phyloP scores from a whole-genome alignment of 2,329 filamentous ascomycete species.

The Aspergillus floridensis region DNA sequence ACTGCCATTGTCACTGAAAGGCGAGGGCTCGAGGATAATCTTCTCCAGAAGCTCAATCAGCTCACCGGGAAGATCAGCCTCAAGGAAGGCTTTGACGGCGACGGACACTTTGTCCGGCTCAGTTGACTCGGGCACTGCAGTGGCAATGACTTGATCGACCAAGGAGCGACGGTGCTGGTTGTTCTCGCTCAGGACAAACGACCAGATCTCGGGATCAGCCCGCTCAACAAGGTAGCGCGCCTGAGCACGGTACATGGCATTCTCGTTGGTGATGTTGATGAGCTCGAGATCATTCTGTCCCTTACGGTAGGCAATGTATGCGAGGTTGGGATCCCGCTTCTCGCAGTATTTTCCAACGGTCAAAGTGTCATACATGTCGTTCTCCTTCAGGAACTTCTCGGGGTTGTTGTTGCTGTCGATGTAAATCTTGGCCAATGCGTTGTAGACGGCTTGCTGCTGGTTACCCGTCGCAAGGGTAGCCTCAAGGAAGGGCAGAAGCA shows the following conservation, averaged over 20 bases:
- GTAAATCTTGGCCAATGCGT: conserved; percentile 97
- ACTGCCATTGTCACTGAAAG: conserved; percentile 95
- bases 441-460: conserved; percentile 94
- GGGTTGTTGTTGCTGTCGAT: conserved; percentile 98
- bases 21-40: conserved; percentile 98
- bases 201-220: conserved; percentile 86
- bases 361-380: conserved; percentile 91
- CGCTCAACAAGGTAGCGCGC: conserved; percentile 91
- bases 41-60: conserved; percentile 97
- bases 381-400: conserved; percentile 95
- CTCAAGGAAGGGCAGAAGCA: conserved; percentile 93
- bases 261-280: conserved; percentile 97
- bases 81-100: conserved; percentile 89
- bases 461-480: conserved; percentile 84
- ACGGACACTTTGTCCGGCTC: conserved; percentile 94
- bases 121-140: conserved; percentile 85
- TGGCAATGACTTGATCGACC: conserved; percentile 93
- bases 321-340: conserved; percentile 94
- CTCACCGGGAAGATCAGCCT: conserved; percentile 85
- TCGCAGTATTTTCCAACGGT: conserved; percentile 96
- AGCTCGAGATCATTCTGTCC: conserved; percentile 96
- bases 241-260: conserved; percentile 99
- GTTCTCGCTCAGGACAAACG: conserved; percentile 90
- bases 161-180: conserved; percentile 92
- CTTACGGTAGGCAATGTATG: conserved; percentile 92